phyloP scores from a whole-genome alignment of 257 asterid genomes.

The Petrea volubilis region DNA sequence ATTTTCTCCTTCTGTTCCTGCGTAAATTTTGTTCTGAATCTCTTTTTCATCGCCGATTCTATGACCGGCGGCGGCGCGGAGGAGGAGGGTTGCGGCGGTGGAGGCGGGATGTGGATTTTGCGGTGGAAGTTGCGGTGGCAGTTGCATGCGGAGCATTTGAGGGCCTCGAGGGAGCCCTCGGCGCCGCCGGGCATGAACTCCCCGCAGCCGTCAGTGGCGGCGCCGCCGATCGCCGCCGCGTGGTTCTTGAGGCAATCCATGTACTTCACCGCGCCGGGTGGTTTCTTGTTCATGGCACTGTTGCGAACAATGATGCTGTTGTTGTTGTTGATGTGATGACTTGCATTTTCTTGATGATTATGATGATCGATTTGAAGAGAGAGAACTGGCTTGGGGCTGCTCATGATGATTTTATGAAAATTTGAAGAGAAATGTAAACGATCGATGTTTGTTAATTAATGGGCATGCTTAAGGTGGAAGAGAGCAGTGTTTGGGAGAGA shows the following conservation, averaged over 20 bases:
- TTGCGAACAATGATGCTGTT: too few species aligned
- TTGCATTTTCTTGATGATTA: too few species aligned
- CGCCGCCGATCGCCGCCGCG: constrained; percentile 39
- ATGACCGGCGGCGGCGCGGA: too few species aligned
- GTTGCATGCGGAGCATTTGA: constrained; percentile 40
- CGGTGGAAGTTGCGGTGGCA: constrained; percentile 47
- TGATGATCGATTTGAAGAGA: not conserved
- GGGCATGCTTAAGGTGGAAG: constrained; percentile 3
- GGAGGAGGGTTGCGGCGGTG: not conserved
- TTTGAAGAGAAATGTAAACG: not conserved
- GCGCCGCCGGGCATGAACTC: constrained; percentile 45
- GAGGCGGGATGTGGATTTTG: not conserved
- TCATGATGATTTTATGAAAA: not conserved
- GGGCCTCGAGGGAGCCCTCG: constrained; percentile 39
- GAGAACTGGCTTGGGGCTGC: not conserved
- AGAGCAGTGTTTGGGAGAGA: not conserved
- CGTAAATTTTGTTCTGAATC: constrained; percentile 56
- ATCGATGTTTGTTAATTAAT: not conserved
- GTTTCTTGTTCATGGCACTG: not conserved
- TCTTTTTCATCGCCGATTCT: constrained; percentile 32
- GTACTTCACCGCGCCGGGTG: constrained; percentile 20
- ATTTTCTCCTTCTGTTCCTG: constrained; percentile 57
- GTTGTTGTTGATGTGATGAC: too few species aligned
- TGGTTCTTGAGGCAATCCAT: constrained; percentile 55
- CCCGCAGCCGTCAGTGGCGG: constrained; percentile 44